These are phyloP conservation scores for Mortierella sp. DNA, from an alignment of 371 early-diverging fungal species.

Conservation along the genomic window DNA sequence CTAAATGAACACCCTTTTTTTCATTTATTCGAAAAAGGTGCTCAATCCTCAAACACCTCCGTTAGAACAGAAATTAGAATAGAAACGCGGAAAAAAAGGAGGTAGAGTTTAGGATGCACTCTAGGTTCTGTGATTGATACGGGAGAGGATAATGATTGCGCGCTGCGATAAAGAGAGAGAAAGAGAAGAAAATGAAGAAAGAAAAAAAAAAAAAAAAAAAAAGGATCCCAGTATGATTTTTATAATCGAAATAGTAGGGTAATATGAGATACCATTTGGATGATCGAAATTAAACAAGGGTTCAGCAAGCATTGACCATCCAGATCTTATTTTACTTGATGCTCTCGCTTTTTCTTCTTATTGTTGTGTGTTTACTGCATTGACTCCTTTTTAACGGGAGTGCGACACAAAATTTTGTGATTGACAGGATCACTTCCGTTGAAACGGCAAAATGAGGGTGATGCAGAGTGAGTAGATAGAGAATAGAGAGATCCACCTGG, in stretches of 20 bases:
- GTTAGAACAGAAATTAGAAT: constrained; percentile 1
- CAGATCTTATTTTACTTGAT: too few relatives aligned
- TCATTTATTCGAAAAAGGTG: not conserved
- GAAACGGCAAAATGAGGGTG: not conserved
- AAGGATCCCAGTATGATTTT: not conserved
- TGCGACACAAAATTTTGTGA: constrained; percentile 1
- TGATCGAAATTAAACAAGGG: not conserved
- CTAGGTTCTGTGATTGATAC: not conserved
- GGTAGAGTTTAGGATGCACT: constrained; percentile 16
- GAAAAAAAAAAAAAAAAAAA: not conserved
- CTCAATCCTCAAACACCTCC: constrained; percentile 26
- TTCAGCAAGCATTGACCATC: too few relatives aligned
- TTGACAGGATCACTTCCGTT: not conserved
- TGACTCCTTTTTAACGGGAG: not conserved
- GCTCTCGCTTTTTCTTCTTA: too few relatives aligned
- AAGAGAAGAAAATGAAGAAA: not conserved
- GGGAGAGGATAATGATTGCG: not conserved
- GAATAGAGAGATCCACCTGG: not conserved
- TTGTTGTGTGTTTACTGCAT: not conserved
- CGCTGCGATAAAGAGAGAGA: not conserved
- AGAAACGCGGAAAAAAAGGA: constrained; percentile 13
- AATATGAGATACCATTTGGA: not conserved
- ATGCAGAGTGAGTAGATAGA: not conserved
- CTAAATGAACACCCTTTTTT: constrained; percentile 13
- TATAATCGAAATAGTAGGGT: not conserved